phyloP scores from a whole-genome alignment of 441 rosid genomes.

The Gossypium schwendimanii region DNA sequence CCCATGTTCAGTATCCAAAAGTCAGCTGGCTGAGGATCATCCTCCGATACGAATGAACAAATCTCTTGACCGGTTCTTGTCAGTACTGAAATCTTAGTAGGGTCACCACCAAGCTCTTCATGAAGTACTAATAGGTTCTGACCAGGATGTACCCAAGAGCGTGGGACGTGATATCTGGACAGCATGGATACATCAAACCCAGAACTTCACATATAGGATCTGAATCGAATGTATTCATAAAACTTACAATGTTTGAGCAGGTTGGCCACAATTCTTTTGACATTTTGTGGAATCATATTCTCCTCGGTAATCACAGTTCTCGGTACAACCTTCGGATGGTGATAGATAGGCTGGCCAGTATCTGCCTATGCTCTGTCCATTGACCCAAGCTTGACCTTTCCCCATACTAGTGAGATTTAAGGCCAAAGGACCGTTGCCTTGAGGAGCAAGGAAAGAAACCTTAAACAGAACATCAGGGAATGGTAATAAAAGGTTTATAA shows the following conservation, averaged over 20 bases:
- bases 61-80: slow-evolving; percentile 41
- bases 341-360: slow-evolving; percentile 55
- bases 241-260: slow-evolving; percentile 58
- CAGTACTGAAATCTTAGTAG: slow-evolving; percentile 33
- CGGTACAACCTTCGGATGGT: slow-evolving; percentile 38
- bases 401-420: slow-evolving; percentile 60
- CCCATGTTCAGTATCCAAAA: slow-evolving; percentile 36
- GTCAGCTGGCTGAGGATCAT: slow-evolving; percentile 46
- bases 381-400: slow-evolving; percentile 73
- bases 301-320: slow-evolving; percentile 60
- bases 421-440: slow-evolving; percentile 50
- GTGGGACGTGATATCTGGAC: slow-evolving; percentile 53
- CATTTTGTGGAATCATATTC: slow-evolving; percentile 37
- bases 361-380: slow-evolving; percentile 53
- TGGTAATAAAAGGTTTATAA: background rate
- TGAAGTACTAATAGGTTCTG: slow-evolving; percentile 51
- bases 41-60: slow-evolving; percentile 43
- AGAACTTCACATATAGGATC: background rate
- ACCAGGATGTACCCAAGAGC: slow-evolving; percentile 47
- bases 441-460: slow-evolving; percentile 37
- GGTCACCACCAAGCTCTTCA: slow-evolving; percentile 66
- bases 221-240: background rate
- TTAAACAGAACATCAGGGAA: slow-evolving; percentile 13
- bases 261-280: slow-evolving; percentile 51
- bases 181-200: background rate